Evolutionary conservation across 225 moss, liverwort and hornwort genomes (phyloP), one percentile per base, ranked within the genome.

Genomic region (Bryoerythrophyllum caledonicum): DNA sequence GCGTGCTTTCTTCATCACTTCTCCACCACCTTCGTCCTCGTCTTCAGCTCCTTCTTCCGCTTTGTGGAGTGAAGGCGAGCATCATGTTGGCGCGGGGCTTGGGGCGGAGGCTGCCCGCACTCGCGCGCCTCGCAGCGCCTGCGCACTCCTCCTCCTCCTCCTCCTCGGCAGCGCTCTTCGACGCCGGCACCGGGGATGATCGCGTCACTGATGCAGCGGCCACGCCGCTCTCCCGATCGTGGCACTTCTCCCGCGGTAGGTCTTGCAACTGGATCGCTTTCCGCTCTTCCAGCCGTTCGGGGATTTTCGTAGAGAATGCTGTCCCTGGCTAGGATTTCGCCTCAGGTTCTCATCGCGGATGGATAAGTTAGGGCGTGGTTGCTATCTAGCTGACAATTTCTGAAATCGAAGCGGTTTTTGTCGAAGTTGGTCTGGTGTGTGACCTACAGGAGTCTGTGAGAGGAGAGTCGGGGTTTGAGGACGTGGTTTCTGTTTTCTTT

Each of bases 81-180:
- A 70, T 12, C 54, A 80, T 84, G 83, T 73, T 86, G 86, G 83
- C 78, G 55, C 68, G 81, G 56, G 83, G 83, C 20, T 68, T 81
- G 20, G 60, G 72, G 60, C 86, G 86, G 65, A 75, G 81, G 69
- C 65, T 86, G 1, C 79, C 81, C 28, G 43, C 63, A 51, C 83
- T 86, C 43, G 73, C 81, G 61, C 81, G 76, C 49, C 76, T 86
- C 35, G 61, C 73, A 40, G 79, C 79, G 74, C 53, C 66, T 38
- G 68, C 82, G 37, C 76, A 66, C 62, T 72, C 78, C 67, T 34
- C 54, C 15, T 54, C 65, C 48, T 69, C 68, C 67, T 72, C 27
- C 34, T 3, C 4, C 13, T 4, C 75, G 71, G 51, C 54, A 15
- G 63, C 74, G 19, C 64, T 82, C 32, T 20, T 83, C 67, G 75